Percentiles rank a stretch among this genome's conserved stretches.
Evolutionary conservation across 352 stramenopile species (phyloP).

Genomic region (Globisporangium sylvaticum): DNA sequence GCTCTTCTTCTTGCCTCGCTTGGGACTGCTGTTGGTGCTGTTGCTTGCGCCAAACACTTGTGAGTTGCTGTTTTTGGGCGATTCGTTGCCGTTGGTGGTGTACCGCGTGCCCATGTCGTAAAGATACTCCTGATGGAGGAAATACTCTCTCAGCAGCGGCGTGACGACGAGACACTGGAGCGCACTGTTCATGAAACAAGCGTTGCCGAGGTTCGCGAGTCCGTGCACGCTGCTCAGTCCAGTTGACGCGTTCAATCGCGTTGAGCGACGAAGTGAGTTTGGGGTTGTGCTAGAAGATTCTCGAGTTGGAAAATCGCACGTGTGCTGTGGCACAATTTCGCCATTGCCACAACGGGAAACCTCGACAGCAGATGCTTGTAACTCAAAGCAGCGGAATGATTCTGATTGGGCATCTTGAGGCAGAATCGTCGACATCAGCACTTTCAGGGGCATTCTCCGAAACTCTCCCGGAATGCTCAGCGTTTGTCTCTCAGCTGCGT

Average conservation of each 20-base stretch:
- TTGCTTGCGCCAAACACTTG: not conserved
- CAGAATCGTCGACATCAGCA: slow-evolving; percentile 11
- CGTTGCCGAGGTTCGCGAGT: slow-evolving; percentile 68
- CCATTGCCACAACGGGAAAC: not conserved
- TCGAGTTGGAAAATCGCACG: not conserved
- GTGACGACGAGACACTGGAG: slow-evolving; percentile 91
- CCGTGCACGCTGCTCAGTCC: slow-evolving; percentile 84
- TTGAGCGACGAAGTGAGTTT: slow-evolving; percentile 7
- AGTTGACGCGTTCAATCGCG: slow-evolving; percentile 22
- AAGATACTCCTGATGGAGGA: slow-evolving; percentile 79
- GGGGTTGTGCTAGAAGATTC: not conserved
- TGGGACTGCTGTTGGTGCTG: not conserved
- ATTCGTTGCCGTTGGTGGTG: slow-evolving; percentile 24
- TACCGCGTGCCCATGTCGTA: slow-evolving; percentile 79
- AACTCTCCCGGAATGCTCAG: slow-evolving; percentile 12
- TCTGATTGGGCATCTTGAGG: not conserved
- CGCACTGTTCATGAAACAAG: slow-evolving; percentile 83
- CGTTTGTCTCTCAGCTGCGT: not conserved
- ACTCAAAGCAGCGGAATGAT: not conserved
- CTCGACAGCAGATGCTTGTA: slow-evolving; percentile 2
- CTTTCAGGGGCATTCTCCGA: slow-evolving; percentile 1
- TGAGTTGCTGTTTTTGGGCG: not conserved
- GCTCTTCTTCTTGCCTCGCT: slow-evolving; percentile 1
- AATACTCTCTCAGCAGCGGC: slow-evolving; percentile 87
- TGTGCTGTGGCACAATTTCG: not conserved